Evolutionary conservation across 352 stramenopile species (phyloP), one percentile per base, ranked within the genome.

Genomic region (Phytophthora multivora): DNA sequence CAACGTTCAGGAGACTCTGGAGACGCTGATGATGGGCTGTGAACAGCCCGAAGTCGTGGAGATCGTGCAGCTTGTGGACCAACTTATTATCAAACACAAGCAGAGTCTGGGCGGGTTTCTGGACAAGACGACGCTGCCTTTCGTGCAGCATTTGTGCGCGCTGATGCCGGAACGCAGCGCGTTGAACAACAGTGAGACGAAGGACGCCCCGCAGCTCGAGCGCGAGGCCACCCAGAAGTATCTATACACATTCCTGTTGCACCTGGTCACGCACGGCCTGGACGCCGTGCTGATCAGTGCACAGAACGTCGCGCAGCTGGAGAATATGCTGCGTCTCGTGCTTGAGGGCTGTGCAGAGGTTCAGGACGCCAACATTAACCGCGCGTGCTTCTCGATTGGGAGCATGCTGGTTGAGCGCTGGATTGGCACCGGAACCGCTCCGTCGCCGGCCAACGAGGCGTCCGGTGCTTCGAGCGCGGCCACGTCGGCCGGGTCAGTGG

Each of bases 51-150:
- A 95, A 42, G 83, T 91, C 15, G 69, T 95, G 30, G 86, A 95
- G 53, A 80, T 93, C 21, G 84, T 95, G 48, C 86, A 93, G 67
- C 64, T 95, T 8, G 59, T 95, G 31, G 80, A 93, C 66, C 86
- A 95, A 66, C 71, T 95, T 35, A 91, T 95, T 56, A 91, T 93
- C 71, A 88, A 90, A 63, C 86, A 93, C 78, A 95, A 93, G 41
- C 66, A 80, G 5, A 73, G 69, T 30, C 68, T 95, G 5, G 79
- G 80, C 0, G 66, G 66, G 13, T 90, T 95, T 41, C 75, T 95
- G 42, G 79, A 93, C 46, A 74, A 80, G 46, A 83, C 70, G 4
- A 75, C 69, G 8, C 71, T 95, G 49, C 69, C 68, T 15, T 95
- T 95, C 33, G 71, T 95, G 31, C 73, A 90, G 60, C 84, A 90